Conservation (phyloP, 2,329 filamentous ascomycete species). For the Aspergillus fumigatus region DNA sequence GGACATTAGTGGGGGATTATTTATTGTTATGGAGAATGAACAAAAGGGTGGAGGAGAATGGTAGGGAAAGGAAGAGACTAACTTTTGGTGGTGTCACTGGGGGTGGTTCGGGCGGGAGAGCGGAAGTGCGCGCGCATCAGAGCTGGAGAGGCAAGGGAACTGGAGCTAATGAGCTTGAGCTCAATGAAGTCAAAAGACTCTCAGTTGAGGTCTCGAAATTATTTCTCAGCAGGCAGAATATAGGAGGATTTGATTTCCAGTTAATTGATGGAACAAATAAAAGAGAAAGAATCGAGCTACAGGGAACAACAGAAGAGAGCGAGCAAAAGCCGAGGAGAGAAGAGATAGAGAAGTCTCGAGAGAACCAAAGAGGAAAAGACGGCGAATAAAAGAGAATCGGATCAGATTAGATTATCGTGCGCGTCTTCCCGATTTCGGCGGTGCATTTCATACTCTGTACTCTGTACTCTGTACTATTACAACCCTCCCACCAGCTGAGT, state of each 20-base stretch:
- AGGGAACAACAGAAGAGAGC: neutral
- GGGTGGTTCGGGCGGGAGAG: constrained; percentile 29
- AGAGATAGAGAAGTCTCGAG: neutral
- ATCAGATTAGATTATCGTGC: constrained; percentile 33
- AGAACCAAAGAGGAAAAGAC: constrained; percentile 2
- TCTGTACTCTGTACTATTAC: too few species aligned
- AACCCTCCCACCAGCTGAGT: too few species aligned
- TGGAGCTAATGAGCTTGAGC: constrained; percentile 9
- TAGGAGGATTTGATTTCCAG: too few species aligned
- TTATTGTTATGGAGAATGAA: neutral
- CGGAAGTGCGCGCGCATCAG: constrained; percentile 30
- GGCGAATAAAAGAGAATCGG: constrained; percentile 18
- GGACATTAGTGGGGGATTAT: constrained; percentile 15
- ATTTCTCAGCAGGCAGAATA: neutral
- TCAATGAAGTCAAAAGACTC: constrained; percentile 8
- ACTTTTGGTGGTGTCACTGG: constrained; percentile 23
- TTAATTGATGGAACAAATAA: neutral
- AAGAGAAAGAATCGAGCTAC: neutral
- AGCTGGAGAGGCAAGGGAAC: neutral
- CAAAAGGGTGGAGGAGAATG: neutral
- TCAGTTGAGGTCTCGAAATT: neutral
- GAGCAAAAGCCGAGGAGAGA: constrained; percentile 5
- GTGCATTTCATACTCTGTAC: too few species aligned
- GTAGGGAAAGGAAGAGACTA: constrained; percentile 16
- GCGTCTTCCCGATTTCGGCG: constrained; percentile 22